Evolutionary conservation across 495 filamentous ascomycete genomes (phyloP), one percentile per base, ranked within the genome.

Genomic region (Rhypophila decipiens): DNA sequence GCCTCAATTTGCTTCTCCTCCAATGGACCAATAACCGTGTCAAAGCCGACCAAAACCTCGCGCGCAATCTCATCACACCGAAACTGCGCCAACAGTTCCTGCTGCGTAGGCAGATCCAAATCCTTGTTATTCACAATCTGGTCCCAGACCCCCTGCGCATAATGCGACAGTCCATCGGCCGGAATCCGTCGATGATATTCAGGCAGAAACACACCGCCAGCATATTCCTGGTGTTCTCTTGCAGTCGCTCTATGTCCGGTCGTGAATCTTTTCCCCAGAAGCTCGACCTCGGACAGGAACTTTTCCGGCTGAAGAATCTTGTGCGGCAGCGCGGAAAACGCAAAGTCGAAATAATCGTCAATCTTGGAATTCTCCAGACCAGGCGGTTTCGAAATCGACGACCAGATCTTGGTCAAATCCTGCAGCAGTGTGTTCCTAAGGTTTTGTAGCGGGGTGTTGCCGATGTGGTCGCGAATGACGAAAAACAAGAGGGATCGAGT

Each of bases 81-180:
- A 73, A 96, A 98, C 65, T 98, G 93, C 2, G 93, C 93, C 41
- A 98, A 80, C 38, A 98, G 71, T 59, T 98, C 93, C 62, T 98
- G 93, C 66, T 98, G 93, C 0, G 93, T 96, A 13, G 93, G 93
- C 24, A 98, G 68, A 70, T 98, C 93, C 50, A 98, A 72, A 57
- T 98, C 93, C 67, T 98, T 98, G 69, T 98, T 98, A 68, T 89
- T 86, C 56, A 95, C 88, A 56, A 98, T 98, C 66, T 96, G 93
- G 61, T 96, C 88, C 93, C 93, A 98, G 13, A 98, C 81, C 31
- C 90, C 87, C 57, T 89, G 82, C 8, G 93, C 90, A 60, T 97
- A 98, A 43, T 87, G 75, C 3, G 91, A 83, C 63, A 96, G 91
- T 4, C 93, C 93, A 63, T 98, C 93, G 9, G 93, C 93, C 33